Percentiles rank a stretch among this genome's conserved stretches.
Conservation (phyloP, 257 asterid genomes). For the Gentiana dahurica region DNA sequence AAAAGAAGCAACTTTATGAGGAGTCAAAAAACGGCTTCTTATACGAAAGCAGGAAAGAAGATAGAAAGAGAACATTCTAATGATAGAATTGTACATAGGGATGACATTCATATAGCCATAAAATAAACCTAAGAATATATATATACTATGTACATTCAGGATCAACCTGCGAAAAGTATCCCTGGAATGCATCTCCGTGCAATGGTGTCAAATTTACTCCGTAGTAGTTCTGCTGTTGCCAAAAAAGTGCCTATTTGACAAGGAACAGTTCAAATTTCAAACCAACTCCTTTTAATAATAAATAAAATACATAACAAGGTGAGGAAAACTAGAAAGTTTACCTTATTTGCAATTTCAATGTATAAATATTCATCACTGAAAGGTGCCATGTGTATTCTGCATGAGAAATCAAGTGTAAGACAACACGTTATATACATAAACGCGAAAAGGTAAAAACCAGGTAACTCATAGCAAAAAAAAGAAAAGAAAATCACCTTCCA, state of each 20-base stretch:
- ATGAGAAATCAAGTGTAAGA: slow-evolving; percentile 19
- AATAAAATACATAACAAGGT: neutral
- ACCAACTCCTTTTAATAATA: neutral
- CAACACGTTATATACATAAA: neutral
- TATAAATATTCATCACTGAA: slow-evolving; percentile 88
- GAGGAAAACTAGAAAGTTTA: slow-evolving; percentile 10
- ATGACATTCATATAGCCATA: neutral
- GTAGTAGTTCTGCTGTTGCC: slow-evolving; percentile 97
- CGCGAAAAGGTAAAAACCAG: neutral
- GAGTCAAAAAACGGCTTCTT: neutral
- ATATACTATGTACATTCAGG: neutral
- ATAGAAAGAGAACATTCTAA: neutral
- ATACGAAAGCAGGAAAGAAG: too few relatives aligned
- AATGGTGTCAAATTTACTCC: slow-evolving; percentile 88
- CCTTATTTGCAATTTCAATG: slow-evolving; percentile 92
- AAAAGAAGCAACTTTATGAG: neutral
- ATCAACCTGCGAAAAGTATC: slow-evolving; percentile 95
- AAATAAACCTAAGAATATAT: neutral
- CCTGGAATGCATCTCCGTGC: slow-evolving; percentile 88
- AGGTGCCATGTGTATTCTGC: slow-evolving; percentile 98
- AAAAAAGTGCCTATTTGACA: slow-evolving; percentile 73
- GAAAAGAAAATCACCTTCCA: slow-evolving; percentile 53
- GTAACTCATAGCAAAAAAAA: neutral
- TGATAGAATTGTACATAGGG: neutral
- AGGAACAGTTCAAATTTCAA: slow-evolving; percentile 15